Evolutionary conservation across 2,329 filamentous ascomycete genomes (phyloP).

Genomic region (Pseudogymnoascus pannorum): DNA sequence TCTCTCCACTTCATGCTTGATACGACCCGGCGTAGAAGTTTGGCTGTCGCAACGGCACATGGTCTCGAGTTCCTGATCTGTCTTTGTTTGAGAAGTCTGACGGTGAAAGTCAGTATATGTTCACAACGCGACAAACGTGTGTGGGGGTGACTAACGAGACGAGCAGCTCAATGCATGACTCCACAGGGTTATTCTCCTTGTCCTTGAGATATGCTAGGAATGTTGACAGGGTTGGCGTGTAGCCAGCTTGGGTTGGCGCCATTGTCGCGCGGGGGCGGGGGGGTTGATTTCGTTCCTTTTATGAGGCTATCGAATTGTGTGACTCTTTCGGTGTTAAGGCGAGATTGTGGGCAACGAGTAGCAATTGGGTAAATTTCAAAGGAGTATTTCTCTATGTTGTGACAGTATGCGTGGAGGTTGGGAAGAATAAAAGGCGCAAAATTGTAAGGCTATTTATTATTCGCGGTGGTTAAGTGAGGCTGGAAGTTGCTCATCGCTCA

Average conservation of each 20-base stretch:
- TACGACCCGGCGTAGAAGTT: slow-evolving; percentile 81
- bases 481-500: slow-evolving; percentile 4
- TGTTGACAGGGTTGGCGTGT: slow-evolving; percentile 67
- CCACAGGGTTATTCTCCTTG: slow-evolving; percentile 53
- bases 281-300: background rate
- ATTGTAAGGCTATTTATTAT: slow-evolving; percentile 7
- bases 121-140: slow-evolving; percentile 9
- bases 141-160: slow-evolving; percentile 55
- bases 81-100: slow-evolving; percentile 72
- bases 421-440: background rate
- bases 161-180: slow-evolving; percentile 75
- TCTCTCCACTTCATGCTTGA: slow-evolving; percentile 72
- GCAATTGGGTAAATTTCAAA: background rate
- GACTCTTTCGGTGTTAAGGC: background rate
- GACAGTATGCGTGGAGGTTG: background rate
- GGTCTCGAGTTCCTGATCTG: slow-evolving; percentile 83
- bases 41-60: slow-evolving; percentile 85
- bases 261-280: slow-evolving; percentile 33
- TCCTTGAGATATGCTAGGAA: slow-evolving; percentile 74
- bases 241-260: slow-evolving; percentile 40
- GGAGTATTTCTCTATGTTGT: background rate
- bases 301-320: background rate
- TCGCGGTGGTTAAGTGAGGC: background rate
- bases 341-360: background rate
- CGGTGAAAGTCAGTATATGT: slow-evolving; percentile 11